Evolutionary conservation across 176 grass and related monocot species (phyloP).

Genomic region (Guadua angustifolia): DNA sequence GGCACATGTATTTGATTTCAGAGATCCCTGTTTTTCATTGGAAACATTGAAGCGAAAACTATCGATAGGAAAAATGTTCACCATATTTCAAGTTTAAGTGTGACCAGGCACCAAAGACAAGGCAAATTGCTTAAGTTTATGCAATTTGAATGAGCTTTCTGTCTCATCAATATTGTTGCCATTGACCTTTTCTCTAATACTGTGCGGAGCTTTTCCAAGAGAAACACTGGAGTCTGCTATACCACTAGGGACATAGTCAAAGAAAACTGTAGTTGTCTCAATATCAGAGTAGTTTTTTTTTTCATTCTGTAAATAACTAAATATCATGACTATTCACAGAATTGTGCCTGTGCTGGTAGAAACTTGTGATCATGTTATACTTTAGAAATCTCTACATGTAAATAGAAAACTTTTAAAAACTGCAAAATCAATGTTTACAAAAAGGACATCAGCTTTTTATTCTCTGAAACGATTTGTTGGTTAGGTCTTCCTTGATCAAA

Average conservation of each 20-base stretch:
- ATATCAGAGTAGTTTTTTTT: not conserved
- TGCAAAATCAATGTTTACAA: constrained; percentile 1
- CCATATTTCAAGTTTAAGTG: not conserved
- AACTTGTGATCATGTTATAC: not conserved
- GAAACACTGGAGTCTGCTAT: not conserved
- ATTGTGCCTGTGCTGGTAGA: not conserved
- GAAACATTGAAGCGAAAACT: not conserved
- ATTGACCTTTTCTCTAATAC: not conserved
- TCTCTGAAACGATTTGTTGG: not conserved
- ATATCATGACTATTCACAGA: not conserved
- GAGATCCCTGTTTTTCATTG: not conserved
- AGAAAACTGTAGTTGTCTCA: not conserved
- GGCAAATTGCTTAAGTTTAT: not conserved
- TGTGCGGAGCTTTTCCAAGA: not conserved
- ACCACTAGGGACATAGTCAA: not conserved
- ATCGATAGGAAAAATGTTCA: not conserved
- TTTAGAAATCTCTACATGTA: not conserved
- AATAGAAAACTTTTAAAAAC: not conserved
- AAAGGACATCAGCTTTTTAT: not conserved
- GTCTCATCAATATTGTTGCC: not conserved
- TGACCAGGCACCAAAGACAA: not conserved
- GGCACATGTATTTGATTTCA: not conserved
- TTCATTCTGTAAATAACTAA: not conserved
- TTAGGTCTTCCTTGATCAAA: constrained; percentile 20
- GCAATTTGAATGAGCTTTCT: not conserved